Conservation (phyloP, 441 rosid species). For the Metrosideros polymorpha region DNA sequence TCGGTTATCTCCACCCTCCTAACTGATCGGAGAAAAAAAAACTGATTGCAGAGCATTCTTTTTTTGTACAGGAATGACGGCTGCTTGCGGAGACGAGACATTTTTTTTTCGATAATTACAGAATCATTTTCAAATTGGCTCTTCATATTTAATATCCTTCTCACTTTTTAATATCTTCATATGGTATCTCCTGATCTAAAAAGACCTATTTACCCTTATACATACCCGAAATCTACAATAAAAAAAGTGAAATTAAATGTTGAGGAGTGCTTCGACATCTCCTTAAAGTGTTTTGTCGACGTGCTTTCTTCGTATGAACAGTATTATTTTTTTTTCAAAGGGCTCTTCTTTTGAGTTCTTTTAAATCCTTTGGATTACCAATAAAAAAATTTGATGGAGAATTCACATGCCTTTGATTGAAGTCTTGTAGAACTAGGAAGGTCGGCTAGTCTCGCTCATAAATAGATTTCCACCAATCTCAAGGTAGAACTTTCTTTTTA, state of each 20-base stretch:
- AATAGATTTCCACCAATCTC: not conserved
- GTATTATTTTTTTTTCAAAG: too few relatives aligned
- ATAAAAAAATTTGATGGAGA: not conserved
- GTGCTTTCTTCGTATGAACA: not conserved
- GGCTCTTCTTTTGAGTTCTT: not conserved
- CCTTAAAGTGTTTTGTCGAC: not conserved
- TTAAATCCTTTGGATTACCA: not conserved
- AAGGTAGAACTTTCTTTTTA: not conserved
- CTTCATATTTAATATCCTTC: not conserved
- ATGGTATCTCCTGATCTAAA: not conserved
- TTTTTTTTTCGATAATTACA: not conserved
- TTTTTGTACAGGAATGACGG: not conserved
- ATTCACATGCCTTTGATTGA: not conserved
- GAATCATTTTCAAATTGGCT: not conserved
- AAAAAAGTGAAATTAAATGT: not conserved
- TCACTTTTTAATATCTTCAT: not conserved
- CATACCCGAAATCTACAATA: not conserved
- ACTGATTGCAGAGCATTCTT: not conserved
- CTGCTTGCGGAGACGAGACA: not conserved
- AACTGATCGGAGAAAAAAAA: not conserved
- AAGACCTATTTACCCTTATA: not conserved
- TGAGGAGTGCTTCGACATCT: not conserved
- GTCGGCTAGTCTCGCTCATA: not conserved
- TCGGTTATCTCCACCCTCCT: not conserved
- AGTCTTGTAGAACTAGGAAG: not conserved